Conservation (phyloP, 306 rosid species). For the Clitoria ternatea region DNA sequence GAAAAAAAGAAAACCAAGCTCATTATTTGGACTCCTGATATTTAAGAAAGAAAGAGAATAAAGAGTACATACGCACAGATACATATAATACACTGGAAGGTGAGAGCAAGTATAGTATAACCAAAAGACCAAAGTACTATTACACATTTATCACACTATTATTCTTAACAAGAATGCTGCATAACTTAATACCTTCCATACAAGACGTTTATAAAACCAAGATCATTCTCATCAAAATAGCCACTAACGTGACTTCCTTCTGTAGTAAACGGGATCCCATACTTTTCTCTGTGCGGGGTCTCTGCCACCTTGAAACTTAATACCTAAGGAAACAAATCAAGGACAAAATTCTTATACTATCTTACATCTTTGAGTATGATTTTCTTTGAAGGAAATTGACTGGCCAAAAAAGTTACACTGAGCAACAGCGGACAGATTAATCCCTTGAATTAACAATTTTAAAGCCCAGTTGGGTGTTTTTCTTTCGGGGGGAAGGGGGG, state of each 20-base stretch:
- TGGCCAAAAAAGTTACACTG: neutral
- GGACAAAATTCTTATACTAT: constrained; percentile 14
- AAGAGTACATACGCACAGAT: neutral
- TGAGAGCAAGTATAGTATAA: neutral
- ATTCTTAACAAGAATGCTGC: constrained; percentile 9
- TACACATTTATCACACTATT: neutral
- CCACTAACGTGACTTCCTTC: constrained; percentile 42
- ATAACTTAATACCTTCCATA: constrained; percentile 65
- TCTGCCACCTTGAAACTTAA: constrained; percentile 51
- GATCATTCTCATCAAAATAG: constrained; percentile 51
- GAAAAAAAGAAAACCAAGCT: neutral
- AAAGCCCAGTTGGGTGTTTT: neutral
- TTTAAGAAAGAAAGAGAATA: neutral
- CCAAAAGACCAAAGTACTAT: neutral
- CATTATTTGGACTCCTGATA: constrained; percentile 19
- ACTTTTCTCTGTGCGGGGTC: constrained; percentile 39
- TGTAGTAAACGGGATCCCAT: constrained; percentile 28
- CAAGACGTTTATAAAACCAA: constrained; percentile 66
- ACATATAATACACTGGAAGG: neutral
- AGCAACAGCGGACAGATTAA: neutral
- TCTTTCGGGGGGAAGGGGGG: neutral
- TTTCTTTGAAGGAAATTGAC: neutral
- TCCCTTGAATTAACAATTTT: neutral
- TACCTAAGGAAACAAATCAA: constrained; percentile 50
- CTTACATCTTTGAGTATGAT: neutral